These are phyloP conservation scores for Sphagnum contortum DNA, from an alignment of 225 moss, liverwort and hornwort genomes.

Conservation along the genomic window DNA sequence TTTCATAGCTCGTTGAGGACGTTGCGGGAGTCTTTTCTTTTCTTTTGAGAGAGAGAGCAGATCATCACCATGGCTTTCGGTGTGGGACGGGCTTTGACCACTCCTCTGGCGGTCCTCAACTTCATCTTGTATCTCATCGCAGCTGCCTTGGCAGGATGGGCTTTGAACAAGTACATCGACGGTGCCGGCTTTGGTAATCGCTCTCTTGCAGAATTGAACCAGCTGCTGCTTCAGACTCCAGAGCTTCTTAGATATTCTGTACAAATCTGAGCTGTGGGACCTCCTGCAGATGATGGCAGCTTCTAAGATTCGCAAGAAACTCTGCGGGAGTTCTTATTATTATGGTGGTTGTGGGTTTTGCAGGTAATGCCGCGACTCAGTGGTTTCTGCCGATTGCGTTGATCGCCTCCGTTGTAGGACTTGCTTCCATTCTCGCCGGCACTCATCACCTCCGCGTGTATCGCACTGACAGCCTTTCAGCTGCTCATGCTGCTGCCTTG, in stretches of 20 bases:
- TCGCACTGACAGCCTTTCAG: not conserved
- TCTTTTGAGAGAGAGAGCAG: too few relatives aligned
- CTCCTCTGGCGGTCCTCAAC: constrained; percentile 32
- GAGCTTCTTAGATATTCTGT: too few relatives aligned
- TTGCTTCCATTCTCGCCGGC: constrained; percentile 5
- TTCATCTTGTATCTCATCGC: constrained; percentile 29
- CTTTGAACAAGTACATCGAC: constrained; percentile 22
- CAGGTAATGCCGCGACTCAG: constrained; percentile 2
- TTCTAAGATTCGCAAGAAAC: too few relatives aligned
- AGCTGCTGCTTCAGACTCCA: not conserved
- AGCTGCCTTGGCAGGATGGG: constrained; percentile 21
- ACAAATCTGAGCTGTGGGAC: too few relatives aligned
- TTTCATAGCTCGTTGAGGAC: too few relatives aligned
- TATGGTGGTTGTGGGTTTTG: too few relatives aligned
- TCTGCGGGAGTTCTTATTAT: too few relatives aligned
- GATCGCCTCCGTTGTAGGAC: constrained; percentile 3
- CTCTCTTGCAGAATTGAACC: too few relatives aligned
- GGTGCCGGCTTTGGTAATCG: not conserved
- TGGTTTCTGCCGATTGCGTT: constrained; percentile 1
- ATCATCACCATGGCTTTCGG: constrained; percentile 21
- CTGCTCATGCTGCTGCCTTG: not conserved
- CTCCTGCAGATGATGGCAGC: too few relatives aligned
- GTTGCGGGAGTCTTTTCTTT: too few relatives aligned
- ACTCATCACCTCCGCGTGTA: constrained; percentile 7
- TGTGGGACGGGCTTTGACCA: constrained; percentile 22